Base-by-base conservation (phyloP, 2,329 filamentous ascomycete genomes). In the Zalaria sp. region DNA sequence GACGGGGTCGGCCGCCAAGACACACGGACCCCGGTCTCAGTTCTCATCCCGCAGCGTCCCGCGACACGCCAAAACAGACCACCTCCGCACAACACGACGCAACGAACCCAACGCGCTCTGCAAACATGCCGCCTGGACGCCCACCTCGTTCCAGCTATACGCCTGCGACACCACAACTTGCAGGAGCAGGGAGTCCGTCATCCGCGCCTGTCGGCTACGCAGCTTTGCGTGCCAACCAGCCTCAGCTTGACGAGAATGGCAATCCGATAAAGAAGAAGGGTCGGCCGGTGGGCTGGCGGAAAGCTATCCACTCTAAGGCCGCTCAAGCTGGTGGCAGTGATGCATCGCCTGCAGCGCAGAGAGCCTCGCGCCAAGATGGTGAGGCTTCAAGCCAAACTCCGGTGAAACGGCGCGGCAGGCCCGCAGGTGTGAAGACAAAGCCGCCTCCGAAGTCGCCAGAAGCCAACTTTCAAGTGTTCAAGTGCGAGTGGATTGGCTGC, bases 401-500 rank as follows among this genome's bases (percentile, higher is more conserved):
- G 18, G 18, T 43, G 37, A 43, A 39, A 11, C 28, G 31, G 7
- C 41, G 41, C 25, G 41, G 41, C 11, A 36, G 41, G 9, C 18
- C 18, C 18, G 18, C 18, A 18, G 18, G 18, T 18, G 18, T 18
- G n/a, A 32, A 32, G 29, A 32, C 7, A 32, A 32, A 32, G 29
- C n/a, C 29, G n/a, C n/a, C 29, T 32, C 18, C 18, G 18, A 18
- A 18, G 18, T 18, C n/a, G 29, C 29, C 29, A 7, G 47, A 57
- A 34, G 55, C 56, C 0, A 52, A 54, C 27, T 67, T 63, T 43
- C 59, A 62, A 39, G 64, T 72, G 4, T 81, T 68, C 53, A 63
- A 65, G 42, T 82, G 78, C 56, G 55, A 62, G 35, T 81, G 77
- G 77, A 57, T 66, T 40, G 56, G 59, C 2, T 82, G 78, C 53